These are phyloP conservation scores for Nakaseomyces uthaithaninus DNA, from an alignment of 1,139 yeast species.

Conservation along the genomic window DNA sequence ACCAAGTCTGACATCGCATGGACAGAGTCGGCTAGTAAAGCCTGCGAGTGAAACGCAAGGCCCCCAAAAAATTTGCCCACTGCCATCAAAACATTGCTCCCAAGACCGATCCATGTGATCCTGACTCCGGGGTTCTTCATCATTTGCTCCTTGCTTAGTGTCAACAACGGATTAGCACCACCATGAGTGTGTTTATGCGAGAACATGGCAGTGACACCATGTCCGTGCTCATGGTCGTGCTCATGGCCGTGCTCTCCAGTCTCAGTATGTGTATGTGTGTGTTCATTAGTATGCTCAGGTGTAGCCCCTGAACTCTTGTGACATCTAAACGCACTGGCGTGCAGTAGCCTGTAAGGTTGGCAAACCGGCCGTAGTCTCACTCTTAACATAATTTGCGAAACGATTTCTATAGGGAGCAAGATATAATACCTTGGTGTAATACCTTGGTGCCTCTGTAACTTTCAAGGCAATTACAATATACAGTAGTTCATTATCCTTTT, in stretches of 20 bases:
- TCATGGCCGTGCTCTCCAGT: background rate
- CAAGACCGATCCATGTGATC: conserved; percentile 85
- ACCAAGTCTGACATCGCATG: conserved; percentile 86
- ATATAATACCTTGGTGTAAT: background rate
- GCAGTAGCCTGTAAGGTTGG: background rate
- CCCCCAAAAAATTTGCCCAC: conserved; percentile 85
- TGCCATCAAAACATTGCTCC: conserved; percentile 80
- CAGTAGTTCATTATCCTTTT: too few relatives aligned
- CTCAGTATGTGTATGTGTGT: background rate
- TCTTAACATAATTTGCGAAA: background rate
- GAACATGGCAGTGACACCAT: conserved; percentile 1
- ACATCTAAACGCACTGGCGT: background rate
- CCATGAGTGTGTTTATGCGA: conserved; percentile 33
- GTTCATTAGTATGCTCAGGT: background rate
- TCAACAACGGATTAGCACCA: conserved; percentile 33
- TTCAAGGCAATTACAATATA: too few relatives aligned
- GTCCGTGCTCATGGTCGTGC: conserved; percentile 23
- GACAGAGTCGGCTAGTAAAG: conserved; percentile 86
- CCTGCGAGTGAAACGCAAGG: conserved; percentile 85
- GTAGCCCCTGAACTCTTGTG: background rate
- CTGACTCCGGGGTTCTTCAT: conserved; percentile 75
- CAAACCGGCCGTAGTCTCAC: conserved; percentile 1
- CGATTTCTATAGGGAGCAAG: background rate
- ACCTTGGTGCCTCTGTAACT: too few relatives aligned
- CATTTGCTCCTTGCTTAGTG: conserved; percentile 36